Conservation (phyloP, 1,139 yeast genomes). For the Kodamaea plutei region DNA sequence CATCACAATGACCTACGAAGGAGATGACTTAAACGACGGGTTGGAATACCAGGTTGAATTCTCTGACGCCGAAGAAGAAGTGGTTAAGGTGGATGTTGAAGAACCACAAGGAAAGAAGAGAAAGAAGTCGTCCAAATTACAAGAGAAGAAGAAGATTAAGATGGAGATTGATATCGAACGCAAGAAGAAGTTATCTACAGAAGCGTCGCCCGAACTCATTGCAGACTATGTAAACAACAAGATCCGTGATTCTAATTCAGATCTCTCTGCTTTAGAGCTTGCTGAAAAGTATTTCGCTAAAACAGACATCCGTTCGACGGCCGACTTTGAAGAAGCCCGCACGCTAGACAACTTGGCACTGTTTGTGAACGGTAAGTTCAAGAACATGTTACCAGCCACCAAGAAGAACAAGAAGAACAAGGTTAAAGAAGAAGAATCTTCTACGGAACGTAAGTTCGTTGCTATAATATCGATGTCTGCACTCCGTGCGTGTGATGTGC, state of each 20-base stretch:
- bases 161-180: conserved; percentile 55
- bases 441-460: conserved; percentile 39
- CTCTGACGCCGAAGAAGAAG: conserved; percentile 13
- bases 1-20: conserved; percentile 7
- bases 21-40: conserved; percentile 68
- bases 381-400: conserved; percentile 38
- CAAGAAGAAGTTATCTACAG: conserved; percentile 47
- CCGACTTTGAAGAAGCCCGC: conserved; percentile 45
- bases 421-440: conserved; percentile 12
- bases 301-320: conserved; percentile 46
- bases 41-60: conserved; percentile 51
- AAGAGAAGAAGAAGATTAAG: conserved; percentile 52
- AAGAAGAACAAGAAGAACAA: conserved; percentile 16
- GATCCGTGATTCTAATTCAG: conserved; percentile 48
- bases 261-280: conserved; percentile 61
- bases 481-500: conserved; percentile 67
- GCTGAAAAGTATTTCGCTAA: conserved; percentile 53
- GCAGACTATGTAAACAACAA: conserved; percentile 56
- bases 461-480: conserved; percentile 68
- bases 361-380: conserved; percentile 42
- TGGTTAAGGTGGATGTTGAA: conserved; percentile 8
- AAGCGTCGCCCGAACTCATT: conserved; percentile 48
- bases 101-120: conserved; percentile 24
- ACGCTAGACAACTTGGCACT: conserved; percentile 42
- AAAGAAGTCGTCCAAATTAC: conserved; percentile 32